phyloP scores from a whole-genome alignment of 371 early-diverging fungal species.

The Mucor lusitanicus region DNA sequence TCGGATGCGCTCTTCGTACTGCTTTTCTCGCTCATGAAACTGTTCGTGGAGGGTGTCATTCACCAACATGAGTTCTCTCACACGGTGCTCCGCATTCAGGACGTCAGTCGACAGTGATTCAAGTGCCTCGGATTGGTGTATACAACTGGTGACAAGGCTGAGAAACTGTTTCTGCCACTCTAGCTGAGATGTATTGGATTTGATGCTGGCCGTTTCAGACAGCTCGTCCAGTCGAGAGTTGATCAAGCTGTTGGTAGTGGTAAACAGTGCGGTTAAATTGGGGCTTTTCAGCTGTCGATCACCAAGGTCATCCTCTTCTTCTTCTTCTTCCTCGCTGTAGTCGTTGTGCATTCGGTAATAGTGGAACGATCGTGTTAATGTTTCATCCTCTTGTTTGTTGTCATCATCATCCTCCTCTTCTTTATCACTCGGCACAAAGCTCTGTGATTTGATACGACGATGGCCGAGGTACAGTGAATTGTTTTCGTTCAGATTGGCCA shows the following conservation, averaged over 20 bases:
- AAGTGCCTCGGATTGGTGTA: constrained; percentile 33
- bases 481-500: constrained; percentile 3
- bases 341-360: not conserved
- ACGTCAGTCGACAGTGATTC: constrained; percentile 33
- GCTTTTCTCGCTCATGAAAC: constrained; percentile 28
- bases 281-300: constrained; percentile 3
- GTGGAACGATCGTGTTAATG: not conserved
- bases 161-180: constrained; percentile 32
- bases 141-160: constrained; percentile 24
- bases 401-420: not conserved
- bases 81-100: constrained; percentile 24
- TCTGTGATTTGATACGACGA: constrained; percentile 16
- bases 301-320: not conserved
- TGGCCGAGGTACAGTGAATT: constrained; percentile 7
- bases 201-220: constrained; percentile 27
- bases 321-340: not conserved
- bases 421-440: constrained; percentile 2
- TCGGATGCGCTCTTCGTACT: constrained; percentile 28
- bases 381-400: not conserved
- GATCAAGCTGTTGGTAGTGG: constrained; percentile 42
- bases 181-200: constrained; percentile 4
- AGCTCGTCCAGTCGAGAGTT: constrained; percentile 39
- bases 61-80: constrained; percentile 25
- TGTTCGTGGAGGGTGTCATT: constrained; percentile 23
- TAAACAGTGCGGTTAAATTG: constrained; percentile 23